Base-by-base conservation (phyloP, 2,329 filamentous ascomycete genomes). In the Orbilia quercus region DNA sequence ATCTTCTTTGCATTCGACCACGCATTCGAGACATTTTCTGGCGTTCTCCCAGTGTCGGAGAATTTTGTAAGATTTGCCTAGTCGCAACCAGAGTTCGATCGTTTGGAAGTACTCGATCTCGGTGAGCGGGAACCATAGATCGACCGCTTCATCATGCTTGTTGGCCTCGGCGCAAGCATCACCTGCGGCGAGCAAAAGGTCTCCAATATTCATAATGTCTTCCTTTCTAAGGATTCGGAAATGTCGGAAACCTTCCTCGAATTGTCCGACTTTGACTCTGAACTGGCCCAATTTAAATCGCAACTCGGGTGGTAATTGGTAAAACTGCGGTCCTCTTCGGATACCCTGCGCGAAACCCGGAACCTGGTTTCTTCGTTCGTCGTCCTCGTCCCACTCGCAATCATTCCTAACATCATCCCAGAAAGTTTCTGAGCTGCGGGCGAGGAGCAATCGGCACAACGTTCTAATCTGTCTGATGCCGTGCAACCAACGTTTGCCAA, bases 231-330 rank as follows among this genome's bases (percentile, higher is more conserved):
- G 84, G 82, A 89, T 88, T 70, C 86, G 82, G 65, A 94, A 84
- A 78, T 94, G 91, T 75, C 82, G 81, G 87, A 90, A 51, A 16
- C 91, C 92, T 82, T 98, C 94, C 12, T 87, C 82, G 20, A 86
- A 82, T 23, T 89, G 82, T 0, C 87, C 88, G 71, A 91, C 83
- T 63, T 87, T 88, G 36, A 96, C 82, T n/a, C 95, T 88, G 79
- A 92, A 94, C 2, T 94, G 82, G 2, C 91, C 94, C 75, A 99
- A 82, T 79, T 94, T 95, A 28, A 91, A 86, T 18, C 94, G 88
- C 44, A 99, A 83, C 76, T 97, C 92, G 3, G 93, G 80, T 0
- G 93, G 94, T 40, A 85, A 80, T 0, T 91, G 92, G 79, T 96
- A 96, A 0, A 85, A 82, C 22, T 47, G 40, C 18, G 25, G 31